Conservation (phyloP, 192 early-diverging fungal genomes). For the Gigaspora rosea region DNA sequence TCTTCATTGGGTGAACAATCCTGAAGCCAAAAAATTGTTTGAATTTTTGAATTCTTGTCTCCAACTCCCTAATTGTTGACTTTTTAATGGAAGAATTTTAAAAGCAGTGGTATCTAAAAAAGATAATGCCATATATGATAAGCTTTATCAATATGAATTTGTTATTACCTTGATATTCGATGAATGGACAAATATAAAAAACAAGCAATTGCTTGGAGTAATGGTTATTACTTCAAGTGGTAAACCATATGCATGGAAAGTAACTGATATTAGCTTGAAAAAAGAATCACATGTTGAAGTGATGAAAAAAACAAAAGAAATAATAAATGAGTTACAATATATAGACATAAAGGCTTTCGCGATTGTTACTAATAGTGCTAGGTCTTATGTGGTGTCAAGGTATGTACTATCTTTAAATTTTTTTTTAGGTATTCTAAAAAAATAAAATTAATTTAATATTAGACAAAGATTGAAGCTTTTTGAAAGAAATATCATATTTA, state of each 20-base stretch:
- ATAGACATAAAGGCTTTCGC: not conserved
- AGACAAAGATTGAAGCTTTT: not conserved
- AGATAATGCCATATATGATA: not conserved
- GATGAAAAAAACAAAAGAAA: conserved; percentile 1
- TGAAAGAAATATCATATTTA: not conserved
- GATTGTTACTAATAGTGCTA: conserved; percentile 10
- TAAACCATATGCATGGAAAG: not conserved
- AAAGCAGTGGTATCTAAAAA: not conserved
- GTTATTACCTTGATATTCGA: conserved; percentile 14
- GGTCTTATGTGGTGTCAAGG: not conserved
- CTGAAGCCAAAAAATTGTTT: conserved; percentile 10
- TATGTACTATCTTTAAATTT: conserved; percentile 6
- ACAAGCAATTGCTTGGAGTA: conserved; percentile 1
- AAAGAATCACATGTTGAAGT: not conserved
- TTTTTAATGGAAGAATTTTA: not conserved
- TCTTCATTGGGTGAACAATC: conserved; percentile 3
- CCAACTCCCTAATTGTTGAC: not conserved
- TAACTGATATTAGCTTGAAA: conserved; percentile 1
- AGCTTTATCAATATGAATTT: not conserved
- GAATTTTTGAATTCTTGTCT: conserved; percentile 9
- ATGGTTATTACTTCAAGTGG: conserved; percentile 1
- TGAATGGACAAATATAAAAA: conserved; percentile 8
- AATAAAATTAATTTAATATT: conserved; percentile 1
- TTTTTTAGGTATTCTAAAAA: conserved; percentile 23
- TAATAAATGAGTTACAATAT: not conserved